A percentile compares a stretch with the other conserved stretches of the same genome.
These are phyloP conservation scores for Tetrapisispora nanseiensis DNA, from an alignment of 805 yeast species.

Conservation along the genomic window DNA sequence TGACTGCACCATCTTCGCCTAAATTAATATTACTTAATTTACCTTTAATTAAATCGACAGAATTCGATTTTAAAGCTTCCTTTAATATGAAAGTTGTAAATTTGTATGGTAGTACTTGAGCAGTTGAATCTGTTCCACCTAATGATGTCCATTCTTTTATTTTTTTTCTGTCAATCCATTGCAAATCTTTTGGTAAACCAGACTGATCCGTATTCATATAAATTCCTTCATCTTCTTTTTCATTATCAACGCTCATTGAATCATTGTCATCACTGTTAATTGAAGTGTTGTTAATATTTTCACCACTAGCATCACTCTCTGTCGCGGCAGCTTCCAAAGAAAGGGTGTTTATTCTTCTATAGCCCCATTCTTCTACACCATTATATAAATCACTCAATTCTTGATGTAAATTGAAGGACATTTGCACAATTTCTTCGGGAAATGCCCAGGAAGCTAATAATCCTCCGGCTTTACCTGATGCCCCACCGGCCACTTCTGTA, in stretches of 20 bases:
- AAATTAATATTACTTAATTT: conserved; percentile 58
- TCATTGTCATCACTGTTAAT: conserved; percentile 5
- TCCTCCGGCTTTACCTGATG: conserved; percentile 97
- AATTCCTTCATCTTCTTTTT: conserved; percentile 9
- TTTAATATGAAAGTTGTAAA: conserved; percentile 78
- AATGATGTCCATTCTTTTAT: conserved; percentile 67
- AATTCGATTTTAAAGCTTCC: conserved; percentile 72
- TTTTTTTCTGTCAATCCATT: conserved; percentile 62
- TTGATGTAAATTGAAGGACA: conserved; percentile 78
- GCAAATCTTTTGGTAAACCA: conserved; percentile 50
- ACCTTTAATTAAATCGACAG: conserved; percentile 78
- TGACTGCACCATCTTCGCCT: conserved; percentile 28
- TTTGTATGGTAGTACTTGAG: conserved; percentile 92
- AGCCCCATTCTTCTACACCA: conserved; percentile 91
- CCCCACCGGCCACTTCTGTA: conserved; percentile 92
- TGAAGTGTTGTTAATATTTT: background rate
- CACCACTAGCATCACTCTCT: background rate
- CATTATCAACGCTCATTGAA: conserved; percentile 21
- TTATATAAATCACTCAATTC: conserved; percentile 66
- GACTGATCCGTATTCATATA: conserved; percentile 3
- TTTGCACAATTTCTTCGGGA: conserved; percentile 86
- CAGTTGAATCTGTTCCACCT: conserved; percentile 82
- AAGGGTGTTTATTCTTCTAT: conserved; percentile 77
- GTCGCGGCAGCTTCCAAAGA: conserved; percentile 56
- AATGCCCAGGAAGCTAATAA: conserved; percentile 92